Evolutionary conservation across 2,329 filamentous ascomycete genomes (phyloP).

Genomic region (Claviceps digitariae): DNA sequence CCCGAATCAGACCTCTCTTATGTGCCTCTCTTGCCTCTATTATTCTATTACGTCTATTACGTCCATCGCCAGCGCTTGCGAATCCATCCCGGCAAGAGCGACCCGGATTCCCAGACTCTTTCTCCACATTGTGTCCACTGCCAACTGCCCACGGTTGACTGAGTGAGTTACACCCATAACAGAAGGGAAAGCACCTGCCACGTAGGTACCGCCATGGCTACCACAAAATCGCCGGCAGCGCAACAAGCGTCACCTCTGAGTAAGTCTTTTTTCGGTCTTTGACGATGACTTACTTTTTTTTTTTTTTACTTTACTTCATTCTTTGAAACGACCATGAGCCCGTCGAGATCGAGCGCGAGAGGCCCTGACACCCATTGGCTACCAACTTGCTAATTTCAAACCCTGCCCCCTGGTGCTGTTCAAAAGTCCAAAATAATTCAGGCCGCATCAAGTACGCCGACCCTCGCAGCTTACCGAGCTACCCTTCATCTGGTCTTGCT

Average conservation of each 20-base stretch:
- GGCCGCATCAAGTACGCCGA: slow-evolving; percentile 55
- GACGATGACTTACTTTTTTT: too few relatives aligned
- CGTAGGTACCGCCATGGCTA: slow-evolving; percentile 1
- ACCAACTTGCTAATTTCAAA: too few relatives aligned
- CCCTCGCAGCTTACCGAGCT: slow-evolving; percentile 61
- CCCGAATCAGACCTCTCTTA: neutral
- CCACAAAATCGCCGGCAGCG: slow-evolving; percentile 5
- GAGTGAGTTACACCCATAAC: neutral
- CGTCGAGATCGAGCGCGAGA: neutral
- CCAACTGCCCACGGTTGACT: too few relatives aligned
- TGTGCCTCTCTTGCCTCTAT: too few relatives aligned
- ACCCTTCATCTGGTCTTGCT: slow-evolving; percentile 50
- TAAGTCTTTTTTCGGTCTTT: slow-evolving; percentile 5
- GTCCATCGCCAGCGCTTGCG: neutral
- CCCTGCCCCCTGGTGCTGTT: neutral
- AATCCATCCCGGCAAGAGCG: neutral
- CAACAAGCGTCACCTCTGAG: slow-evolving; percentile 5
- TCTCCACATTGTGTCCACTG: neutral
- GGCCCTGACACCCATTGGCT: too few relatives aligned
- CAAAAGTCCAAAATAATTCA: slow-evolving; percentile 11
- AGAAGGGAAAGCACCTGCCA: too few relatives aligned
- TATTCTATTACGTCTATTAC: too few relatives aligned
- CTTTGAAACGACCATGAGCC: neutral
- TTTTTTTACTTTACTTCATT: neutral
- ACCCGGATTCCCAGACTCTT: neutral